Evolutionary conservation across 352 stramenopile species (phyloP), one percentile per base, ranked within the genome.

Genomic region (Saprolegnia parasitica): DNA sequence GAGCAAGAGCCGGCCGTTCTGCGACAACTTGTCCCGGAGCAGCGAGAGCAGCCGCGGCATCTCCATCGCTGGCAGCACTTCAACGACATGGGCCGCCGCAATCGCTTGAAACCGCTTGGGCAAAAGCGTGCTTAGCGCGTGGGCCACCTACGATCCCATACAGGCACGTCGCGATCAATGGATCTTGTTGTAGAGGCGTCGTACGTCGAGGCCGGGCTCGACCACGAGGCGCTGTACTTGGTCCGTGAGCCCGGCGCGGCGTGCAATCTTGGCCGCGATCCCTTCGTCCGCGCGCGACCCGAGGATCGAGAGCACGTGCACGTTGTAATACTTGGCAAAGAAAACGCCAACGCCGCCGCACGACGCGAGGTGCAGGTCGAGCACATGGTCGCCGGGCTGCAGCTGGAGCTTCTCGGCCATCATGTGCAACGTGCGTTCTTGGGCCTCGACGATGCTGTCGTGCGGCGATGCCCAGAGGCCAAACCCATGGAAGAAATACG

Each of bases 321-420:
- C 68, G 16, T 75, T 64, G 10, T 71, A 65, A 20, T 77, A 76
- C 61, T 88, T 74, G 9, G 87, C 84, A 4, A 95, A 71, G 62
- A 88, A 93, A 61, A 85, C 85, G 11, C 81, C 83, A 18, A 96
- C 81, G 0, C 86, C 84, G 56, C 87, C 86, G 85, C 88, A 90
- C 1, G 84, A 95, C 4, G 86, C 87, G 37, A 92, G 76, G 45
- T 79, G 83, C n/a, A 96, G 75, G 49, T 96, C 89, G 13, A 96
- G 75, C n/a, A 96, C 72, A 24, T 74, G 79, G 11, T 91, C 74
- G 0, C 80, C 77, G 56, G 74, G 47, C 79, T 90, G 42, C 76
- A 96, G 76, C 4, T 79, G 68, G 4, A 93, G 83, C 64, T 80
- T 77, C 32, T 84, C 73, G 2, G 82, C 77, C 23, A 95, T 79